Percentiles rank a stretch among this genome's conserved stretches.
phyloP scores from a whole-genome alignment of 306 rosid genomes.

The Dalbergia cochinchinensis region DNA sequence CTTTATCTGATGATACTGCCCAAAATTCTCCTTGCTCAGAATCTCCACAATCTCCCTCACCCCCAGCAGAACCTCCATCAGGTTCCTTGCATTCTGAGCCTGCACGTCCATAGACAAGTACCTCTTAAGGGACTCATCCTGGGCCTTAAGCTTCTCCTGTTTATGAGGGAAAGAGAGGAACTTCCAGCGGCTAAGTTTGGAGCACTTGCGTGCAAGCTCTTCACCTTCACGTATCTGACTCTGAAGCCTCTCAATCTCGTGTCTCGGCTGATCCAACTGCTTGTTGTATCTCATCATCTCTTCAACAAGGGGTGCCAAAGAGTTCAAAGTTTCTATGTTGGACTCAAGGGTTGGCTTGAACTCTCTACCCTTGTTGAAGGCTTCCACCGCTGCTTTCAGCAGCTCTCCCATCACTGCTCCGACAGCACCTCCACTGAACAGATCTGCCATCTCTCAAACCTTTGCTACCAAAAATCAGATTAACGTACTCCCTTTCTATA shows the following conservation, averaged over 20 bases:
- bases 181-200: constrained; percentile 43
- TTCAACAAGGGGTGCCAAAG: constrained; percentile 24
- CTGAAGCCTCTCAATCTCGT: constrained; percentile 32
- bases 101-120: constrained; percentile 18
- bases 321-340: background rate
- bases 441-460: background rate
- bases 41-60: constrained; percentile 11
- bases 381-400: background rate
- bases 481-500: too few relatives aligned
- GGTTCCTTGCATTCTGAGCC: constrained; percentile 41
- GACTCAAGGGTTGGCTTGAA: background rate
- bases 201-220: constrained; percentile 46
- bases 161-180: constrained; percentile 10
- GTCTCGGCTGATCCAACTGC: constrained; percentile 38
- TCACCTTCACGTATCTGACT: constrained; percentile 33
- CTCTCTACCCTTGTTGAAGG: background rate
- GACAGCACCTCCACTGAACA: background rate
- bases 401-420: constrained; percentile 10
- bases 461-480: background rate
- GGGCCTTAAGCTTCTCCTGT: constrained; percentile 39
- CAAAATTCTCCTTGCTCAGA: background rate
- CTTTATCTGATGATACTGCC: background rate
- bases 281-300: constrained; percentile 31
- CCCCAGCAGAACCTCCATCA: constrained; percentile 20
- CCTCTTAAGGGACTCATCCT: background rate